Evolutionary conservation across 169 alveolate genomes (phyloP), one percentile per base, ranked within the genome.

Genomic region (Babesia sp.): DNA sequence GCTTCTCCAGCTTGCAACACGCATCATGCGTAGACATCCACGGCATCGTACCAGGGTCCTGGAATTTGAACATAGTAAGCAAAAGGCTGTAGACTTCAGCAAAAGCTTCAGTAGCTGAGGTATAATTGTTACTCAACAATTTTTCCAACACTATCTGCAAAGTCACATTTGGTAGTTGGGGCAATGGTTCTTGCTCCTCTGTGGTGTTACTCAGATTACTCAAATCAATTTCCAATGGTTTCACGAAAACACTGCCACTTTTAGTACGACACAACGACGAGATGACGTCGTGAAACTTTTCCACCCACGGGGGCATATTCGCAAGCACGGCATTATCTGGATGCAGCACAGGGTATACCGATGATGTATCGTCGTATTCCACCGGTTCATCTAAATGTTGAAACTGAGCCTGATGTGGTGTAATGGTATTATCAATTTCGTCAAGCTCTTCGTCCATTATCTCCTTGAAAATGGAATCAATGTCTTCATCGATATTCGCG

Each of bases 11-110:
- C 64, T 58, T 68, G 53, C 36, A 39, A 12, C 81, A 79, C 31
- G 68, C 77, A 36, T 79, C 87, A 39, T 70, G 87, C 1, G 87
- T 74, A n/a, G 54, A 48, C 85, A 81, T 71, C 89, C 89, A 81
- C 18, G 60, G 56, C 33, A 2, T 26, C 18, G 70, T 81, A 9
- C 89, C 89, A 8, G 89, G 89, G 0, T 28, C 48, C 58, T 39
- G 53, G 26, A 36, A 31, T 31, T 55, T 81, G 48, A 81, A 81
- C 53, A 26, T 34, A 18, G 45, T 9, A 6, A 81, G 33, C 33
- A 81, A 39, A 34, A 66, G 37, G 33, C 46, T 7, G 46, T 81
- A 81, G 6, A 81, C 34, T 26, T 69, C 72, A 42, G 75, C 44
- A 39, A 81, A 81, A n/a, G 79, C 89, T 44, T 81, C 73, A 41